A percentile compares a stretch with the other conserved stretches of the same genome.
These are phyloP conservation scores for Penicillium sp. DNA, from an alignment of 2,329 filamentous ascomycete genomes.

Conservation along the genomic window DNA sequence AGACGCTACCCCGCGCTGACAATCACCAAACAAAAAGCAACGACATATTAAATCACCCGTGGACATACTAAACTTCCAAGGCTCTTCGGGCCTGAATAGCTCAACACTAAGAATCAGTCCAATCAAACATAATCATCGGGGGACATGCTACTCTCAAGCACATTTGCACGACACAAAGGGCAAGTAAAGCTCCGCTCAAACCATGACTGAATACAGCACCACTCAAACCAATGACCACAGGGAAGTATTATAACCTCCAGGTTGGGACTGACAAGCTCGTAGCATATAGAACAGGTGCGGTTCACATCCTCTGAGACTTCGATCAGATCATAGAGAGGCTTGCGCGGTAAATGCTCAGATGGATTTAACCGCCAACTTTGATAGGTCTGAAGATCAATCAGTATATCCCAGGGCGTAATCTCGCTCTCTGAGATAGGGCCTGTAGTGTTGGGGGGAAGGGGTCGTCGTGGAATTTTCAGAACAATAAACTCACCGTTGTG, in stretches of 20 bases:
- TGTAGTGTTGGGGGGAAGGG: not conserved
- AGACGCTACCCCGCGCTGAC: not conserved
- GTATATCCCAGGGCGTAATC: not conserved
- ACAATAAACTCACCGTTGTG: not conserved
- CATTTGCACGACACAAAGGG: not conserved
- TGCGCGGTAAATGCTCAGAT: not conserved
- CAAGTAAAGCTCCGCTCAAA: not conserved
- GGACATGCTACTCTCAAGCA: not conserved
- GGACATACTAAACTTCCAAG: no score
- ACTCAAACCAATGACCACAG: not conserved
- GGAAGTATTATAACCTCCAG: not conserved
- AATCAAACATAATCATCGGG: not conserved
- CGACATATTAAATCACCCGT: no score
- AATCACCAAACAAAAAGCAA: not conserved
- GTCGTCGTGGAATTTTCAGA: not conserved
- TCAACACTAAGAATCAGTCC: not conserved
- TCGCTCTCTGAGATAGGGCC: not conserved
- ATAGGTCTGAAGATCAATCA: not conserved
- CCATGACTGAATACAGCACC: not conserved
- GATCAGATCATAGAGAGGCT: not conserved
- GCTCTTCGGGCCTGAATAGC: not conserved
- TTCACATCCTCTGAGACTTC: not conserved
- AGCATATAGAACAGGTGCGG: not conserved
- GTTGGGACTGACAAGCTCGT: not conserved
- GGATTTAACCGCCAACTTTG: not conserved